Base-by-base conservation (phyloP, 805 yeast species). In the Cyberlindnera subsufficiens region DNA sequence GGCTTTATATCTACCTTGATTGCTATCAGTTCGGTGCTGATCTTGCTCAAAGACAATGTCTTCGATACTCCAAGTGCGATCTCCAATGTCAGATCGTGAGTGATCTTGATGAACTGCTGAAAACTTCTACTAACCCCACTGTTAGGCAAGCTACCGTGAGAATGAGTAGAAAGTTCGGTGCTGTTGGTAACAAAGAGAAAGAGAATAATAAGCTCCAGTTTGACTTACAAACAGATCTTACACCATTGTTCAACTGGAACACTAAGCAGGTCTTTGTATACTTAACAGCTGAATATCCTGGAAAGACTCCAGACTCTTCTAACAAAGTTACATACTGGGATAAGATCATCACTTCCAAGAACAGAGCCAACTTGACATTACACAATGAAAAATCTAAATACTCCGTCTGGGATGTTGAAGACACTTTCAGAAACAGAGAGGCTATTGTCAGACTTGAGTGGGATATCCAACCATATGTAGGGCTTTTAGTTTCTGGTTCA, bases 261-360 rank as follows among this genome's bases (percentile, higher is more conserved):
- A 93, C 99, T 11, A 91, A 91, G 60, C 98, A 91, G 64, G 80
- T 91, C n/a, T 91, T 93, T 56, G 86, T 83, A 5, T 93, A 91
- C 56, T 69, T 93, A 49, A 86, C 95, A 3, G 96, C 95, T 2
- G 91, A 87, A 57, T 90, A 90, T 49, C 56, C 71, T 34, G 72
- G 69, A 1, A 57, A 56, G 39, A 20, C 60, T 35, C 62, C 63
- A 43, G 55, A 44, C 2, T 64, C 75, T n/a, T 59, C 62, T 3
- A 84, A 82, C 62, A 79, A 80, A 50, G 86, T 90, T 32, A 84
- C 91, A 0, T 80, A 86, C 58, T 91, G 99, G 99, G 98, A 91
- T 65, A 75, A 75, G 51, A 91, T 91, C 52, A 78, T 91, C 51
- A 68, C 74, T 1, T 49, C 62, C 20, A 72, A 71, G 51, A 75